phyloP scores from a whole-genome alignment of 1,139 yeast species.

The Hansenula lynferdii region DNA sequence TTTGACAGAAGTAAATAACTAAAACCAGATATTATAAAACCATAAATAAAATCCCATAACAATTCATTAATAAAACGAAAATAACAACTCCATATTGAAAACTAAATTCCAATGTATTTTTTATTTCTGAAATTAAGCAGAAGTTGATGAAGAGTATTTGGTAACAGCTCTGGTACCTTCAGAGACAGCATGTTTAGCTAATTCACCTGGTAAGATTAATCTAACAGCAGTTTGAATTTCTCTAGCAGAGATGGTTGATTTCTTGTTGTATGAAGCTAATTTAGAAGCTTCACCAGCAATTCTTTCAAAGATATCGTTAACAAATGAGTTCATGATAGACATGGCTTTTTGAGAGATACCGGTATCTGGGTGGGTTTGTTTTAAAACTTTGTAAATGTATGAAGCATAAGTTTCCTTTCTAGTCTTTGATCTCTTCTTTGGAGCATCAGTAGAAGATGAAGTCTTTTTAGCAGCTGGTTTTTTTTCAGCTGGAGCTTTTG shows the following conservation, averaged over 20 bases:
- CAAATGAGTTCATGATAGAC: slow-evolving; percentile 99
- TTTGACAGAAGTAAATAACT: slow-evolving; percentile 1
- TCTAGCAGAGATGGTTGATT: slow-evolving; percentile 98
- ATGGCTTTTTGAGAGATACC: slow-evolving; percentile 99
- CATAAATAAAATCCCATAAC: slow-evolving; percentile 4
- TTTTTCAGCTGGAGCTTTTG: slow-evolving; percentile 98
- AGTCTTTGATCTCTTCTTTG: slow-evolving; percentile 93
- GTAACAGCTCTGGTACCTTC: slow-evolving; percentile 99
- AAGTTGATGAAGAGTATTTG: slow-evolving; percentile 89
- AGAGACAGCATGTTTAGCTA: slow-evolving; percentile 98
- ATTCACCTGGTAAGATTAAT: slow-evolving; percentile 98
- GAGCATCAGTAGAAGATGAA: slow-evolving; percentile 61
- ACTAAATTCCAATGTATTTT: not conserved
- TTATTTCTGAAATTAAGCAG: slow-evolving; percentile 26
- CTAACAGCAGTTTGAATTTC: slow-evolving; percentile 99
- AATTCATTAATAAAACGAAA: slow-evolving; percentile 2
- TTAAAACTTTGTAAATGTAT: slow-evolving; percentile 96
- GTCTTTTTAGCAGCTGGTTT: slow-evolving; percentile 97
- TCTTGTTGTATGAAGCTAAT: slow-evolving; percentile 99
- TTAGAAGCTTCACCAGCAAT: slow-evolving; percentile 98
- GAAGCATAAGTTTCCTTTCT: slow-evolving; percentile 99
- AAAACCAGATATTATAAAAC: slow-evolving; percentile 4
- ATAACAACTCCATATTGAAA: not conserved
- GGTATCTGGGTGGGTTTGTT: slow-evolving; percentile 99
- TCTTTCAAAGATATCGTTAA: slow-evolving; percentile 94